phyloP scores from a whole-genome alignment of 2,329 filamentous ascomycete species.

The Tolypocladium tundrense region DNA sequence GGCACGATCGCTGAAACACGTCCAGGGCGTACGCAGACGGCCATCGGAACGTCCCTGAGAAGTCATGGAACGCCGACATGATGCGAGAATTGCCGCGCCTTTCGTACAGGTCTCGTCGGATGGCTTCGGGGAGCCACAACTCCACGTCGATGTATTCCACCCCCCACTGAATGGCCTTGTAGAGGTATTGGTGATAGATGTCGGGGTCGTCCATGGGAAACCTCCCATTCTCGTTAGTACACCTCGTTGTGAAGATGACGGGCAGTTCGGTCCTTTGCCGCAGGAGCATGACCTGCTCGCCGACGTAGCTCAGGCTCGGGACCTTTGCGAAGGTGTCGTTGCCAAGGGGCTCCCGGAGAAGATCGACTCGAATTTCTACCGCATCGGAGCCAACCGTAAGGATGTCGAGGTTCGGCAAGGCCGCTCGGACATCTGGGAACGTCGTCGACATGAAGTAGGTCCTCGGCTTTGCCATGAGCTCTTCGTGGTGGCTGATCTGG shows the following conservation, averaged over 20 bases:
- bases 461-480: constrained; percentile 64
- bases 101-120: constrained; percentile 57
- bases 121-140: constrained; percentile 71
- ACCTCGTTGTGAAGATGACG: constrained; percentile 83
- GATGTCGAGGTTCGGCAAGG: constrained; percentile 76
- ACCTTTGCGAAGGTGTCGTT: constrained; percentile 54
- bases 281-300: constrained; percentile 75
- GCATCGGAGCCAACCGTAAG: constrained; percentile 79
- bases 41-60: constrained; percentile 77
- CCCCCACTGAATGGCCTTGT: constrained; percentile 77
- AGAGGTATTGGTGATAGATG: constrained; percentile 70
- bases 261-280: constrained; percentile 77
- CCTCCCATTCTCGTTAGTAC: constrained; percentile 69
- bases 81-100: constrained; percentile 70
- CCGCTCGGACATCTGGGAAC: constrained; percentile 75
- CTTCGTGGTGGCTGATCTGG: constrained; percentile 68
- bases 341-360: constrained; percentile 60
- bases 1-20: constrained; percentile 60
- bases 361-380: constrained; percentile 74
- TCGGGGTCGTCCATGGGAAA: constrained; percentile 75
- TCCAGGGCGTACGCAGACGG: constrained; percentile 60
- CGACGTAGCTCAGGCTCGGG: constrained; percentile 74
- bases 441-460: constrained; percentile 84
- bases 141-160: constrained; percentile 87
- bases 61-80: constrained; percentile 88